phyloP scores from a whole-genome alignment of 108 stramenopile species.

The Cyclotella sp. region DNA sequence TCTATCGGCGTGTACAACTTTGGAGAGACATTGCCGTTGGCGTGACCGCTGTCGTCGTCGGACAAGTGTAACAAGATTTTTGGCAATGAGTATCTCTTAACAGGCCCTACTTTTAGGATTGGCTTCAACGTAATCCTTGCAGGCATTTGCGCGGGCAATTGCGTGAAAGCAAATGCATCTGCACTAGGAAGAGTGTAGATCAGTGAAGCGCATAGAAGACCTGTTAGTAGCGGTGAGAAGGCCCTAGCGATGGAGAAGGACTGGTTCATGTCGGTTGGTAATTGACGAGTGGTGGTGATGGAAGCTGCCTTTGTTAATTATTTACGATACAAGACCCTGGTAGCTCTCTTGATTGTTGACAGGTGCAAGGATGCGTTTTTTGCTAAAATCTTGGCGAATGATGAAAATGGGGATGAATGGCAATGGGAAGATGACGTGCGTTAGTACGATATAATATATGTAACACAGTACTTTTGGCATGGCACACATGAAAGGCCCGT shows the following conservation, averaged over 20 bases:
- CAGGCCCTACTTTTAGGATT: neutral
- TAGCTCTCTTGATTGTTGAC: too few relatives aligned
- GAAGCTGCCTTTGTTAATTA: too few relatives aligned
- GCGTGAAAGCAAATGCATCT: conserved; percentile 1
- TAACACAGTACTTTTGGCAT: too few relatives aligned
- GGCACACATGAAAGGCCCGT: too few relatives aligned
- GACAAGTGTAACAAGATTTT: neutral
- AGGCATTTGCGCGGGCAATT: neutral
- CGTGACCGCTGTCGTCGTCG: neutral
- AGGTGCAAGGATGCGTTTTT: too few relatives aligned
- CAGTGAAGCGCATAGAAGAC: neutral
- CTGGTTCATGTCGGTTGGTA: neutral
- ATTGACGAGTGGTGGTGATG: too few relatives aligned
- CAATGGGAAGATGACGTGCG: too few relatives aligned
- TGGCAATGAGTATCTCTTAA: neutral
- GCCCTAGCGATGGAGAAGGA: neutral
- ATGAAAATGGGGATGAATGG: too few relatives aligned
- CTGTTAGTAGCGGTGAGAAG: neutral
- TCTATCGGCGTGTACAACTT: conserved; percentile 50
- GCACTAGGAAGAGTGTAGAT: neutral
- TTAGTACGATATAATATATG: too few relatives aligned
- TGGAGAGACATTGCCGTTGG: neutral
- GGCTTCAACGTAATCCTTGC: neutral
- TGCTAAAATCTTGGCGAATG: too few relatives aligned
- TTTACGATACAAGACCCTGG: too few relatives aligned